Evolutionary conservation across 176 grass and related monocot species (phyloP), one percentile per base, ranked within the genome.

Genomic region (Musa itinerans): DNA sequence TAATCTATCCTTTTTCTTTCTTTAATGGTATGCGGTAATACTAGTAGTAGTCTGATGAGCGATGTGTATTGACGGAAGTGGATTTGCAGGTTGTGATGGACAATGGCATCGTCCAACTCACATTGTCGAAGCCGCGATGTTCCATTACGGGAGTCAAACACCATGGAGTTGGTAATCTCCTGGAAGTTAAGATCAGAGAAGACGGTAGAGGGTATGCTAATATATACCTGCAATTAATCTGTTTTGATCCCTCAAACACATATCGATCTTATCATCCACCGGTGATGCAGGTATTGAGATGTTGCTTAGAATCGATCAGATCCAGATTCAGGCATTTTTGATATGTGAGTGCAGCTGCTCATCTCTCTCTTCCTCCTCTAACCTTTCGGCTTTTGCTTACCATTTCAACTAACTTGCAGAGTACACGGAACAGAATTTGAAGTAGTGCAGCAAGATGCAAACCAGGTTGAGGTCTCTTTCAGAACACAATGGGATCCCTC

Each of bases 391-490:
- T 12, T 56, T 10, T 29, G 25, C 58, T 53, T 17, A 12, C 3
- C 10, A 16, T 52, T 23, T 55, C 49, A 66, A 68, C 52, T 68
- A 9, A 25, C 12, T 74, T 57, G 5, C 81, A 96, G 92, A 80
- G 72, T 96, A 77, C 70, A 81, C 0, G 25, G 80, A 29, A 76
- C 80, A 52, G 71, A 89, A n/a, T 92, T 92, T 80, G 74, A 53
- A 6, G 72, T 83, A 3, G 77, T 92, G 21, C 22, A 74, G 1
- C 74, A 85, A 15, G 86, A 16, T 25, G 74, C 77, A 71, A 71
- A 83, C 3, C 82, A 92, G 2, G 86, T 92, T 53, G 92, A 92
- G 70, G 77, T 92, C 24, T 96, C 92, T n/a, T 96, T 92, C 82
- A 79, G 10, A 43, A 96, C 86, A 27, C 75, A 76, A 10, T 92